Evolutionary conservation across 768 basidiomycete species (phyloP).

Genomic region (Mycena galopus): DNA sequence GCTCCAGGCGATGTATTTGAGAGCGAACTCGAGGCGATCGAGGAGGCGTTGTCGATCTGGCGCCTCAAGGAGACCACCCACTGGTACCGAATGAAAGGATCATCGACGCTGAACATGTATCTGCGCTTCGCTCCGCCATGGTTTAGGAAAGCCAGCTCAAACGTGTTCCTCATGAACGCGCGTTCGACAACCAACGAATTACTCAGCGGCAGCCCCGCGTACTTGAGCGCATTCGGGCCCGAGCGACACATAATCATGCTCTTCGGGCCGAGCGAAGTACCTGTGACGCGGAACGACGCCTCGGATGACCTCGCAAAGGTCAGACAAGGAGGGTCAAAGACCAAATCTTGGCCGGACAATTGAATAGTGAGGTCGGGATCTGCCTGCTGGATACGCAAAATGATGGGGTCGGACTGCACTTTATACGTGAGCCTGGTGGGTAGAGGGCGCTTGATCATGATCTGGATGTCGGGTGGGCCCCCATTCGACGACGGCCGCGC

Average conservation of each 20-base stretch:
- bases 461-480: constrained; percentile 61
- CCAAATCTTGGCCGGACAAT: constrained; percentile 87
- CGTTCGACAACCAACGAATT: constrained; percentile 86
- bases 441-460: constrained; percentile 80
- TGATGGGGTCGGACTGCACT: constrained; percentile 88
- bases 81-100: constrained; percentile 78
- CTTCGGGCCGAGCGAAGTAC: constrained; percentile 86
- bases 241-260: constrained; percentile 87
- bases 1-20: constrained; percentile 53
- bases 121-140: constrained; percentile 77
- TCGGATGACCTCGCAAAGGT: constrained; percentile 84
- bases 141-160: constrained; percentile 89
- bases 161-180: constrained; percentile 96
- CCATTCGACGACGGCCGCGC: constrained; percentile 64
- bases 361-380: constrained; percentile 89
- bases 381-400: constrained; percentile 85
- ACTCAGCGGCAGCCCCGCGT: constrained; percentile 85
- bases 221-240: constrained; percentile 86
- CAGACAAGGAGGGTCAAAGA: constrained; percentile 89
- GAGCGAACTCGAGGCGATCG: constrained; percentile 44
- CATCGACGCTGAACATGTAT: constrained; percentile 96
- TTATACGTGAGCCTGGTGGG: constrained; percentile 89
- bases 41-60: constrained; percentile 68
- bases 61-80: constrained; percentile 79
- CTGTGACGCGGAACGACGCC: constrained; percentile 91